Conservation (phyloP, 1,139 yeast species). For the Geotrichum citri-aurantii region DNA sequence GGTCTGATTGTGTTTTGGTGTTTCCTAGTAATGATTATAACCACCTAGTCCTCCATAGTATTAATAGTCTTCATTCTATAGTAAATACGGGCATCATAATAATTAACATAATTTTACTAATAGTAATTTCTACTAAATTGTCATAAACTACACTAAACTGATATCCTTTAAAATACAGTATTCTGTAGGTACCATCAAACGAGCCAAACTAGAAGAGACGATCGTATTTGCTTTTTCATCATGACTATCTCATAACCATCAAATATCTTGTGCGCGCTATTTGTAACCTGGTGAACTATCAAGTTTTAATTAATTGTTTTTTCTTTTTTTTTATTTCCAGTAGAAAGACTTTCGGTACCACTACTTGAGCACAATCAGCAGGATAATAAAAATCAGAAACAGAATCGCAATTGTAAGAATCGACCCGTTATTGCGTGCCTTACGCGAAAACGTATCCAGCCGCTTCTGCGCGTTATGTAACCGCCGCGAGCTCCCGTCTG, state of each 20-base stretch:
- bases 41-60: no score
- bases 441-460: constrained; percentile 49
- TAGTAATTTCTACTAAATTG: background rate
- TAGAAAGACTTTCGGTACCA: background rate
- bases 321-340: background rate
- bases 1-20: no score
- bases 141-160: background rate
- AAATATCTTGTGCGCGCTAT: no score
- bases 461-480: constrained; percentile 52
- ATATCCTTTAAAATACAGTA: no score
- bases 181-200: background rate
- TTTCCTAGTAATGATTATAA: no score
- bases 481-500: constrained; percentile 50
- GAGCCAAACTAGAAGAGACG: no score
- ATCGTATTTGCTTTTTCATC: no score
- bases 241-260: no score
- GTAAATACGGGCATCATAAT: no score
- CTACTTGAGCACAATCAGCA: constrained; percentile 54
- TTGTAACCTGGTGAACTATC: background rate
- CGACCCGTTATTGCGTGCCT: constrained; percentile 64
- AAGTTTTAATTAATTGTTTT: background rate
- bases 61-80: no score
- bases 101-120: background rate
- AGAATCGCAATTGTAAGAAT: constrained; percentile 63
- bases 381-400: constrained; percentile 51